phyloP scores from a whole-genome alignment of 2,329 filamentous ascomycete species.

The Lasiodiplodia gonubiensis region DNA sequence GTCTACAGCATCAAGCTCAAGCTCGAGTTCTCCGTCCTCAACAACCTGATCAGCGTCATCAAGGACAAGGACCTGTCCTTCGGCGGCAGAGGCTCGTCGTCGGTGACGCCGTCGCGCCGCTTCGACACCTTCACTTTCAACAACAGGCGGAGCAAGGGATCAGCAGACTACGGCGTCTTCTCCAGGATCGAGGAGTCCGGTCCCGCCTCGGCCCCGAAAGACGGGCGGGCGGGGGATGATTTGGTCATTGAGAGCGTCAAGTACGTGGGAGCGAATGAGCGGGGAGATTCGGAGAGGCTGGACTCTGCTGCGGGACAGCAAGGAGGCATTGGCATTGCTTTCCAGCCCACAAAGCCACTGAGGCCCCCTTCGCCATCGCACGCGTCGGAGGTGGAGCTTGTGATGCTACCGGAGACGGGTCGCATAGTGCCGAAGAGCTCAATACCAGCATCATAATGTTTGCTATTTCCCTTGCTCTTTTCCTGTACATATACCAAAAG shows the following conservation, averaged over 20 bases:
- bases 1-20: slow-evolving; percentile 58
- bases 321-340: neutral
- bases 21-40: slow-evolving; percentile 62
- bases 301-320: neutral
- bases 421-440: neutral
- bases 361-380: neutral
- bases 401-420: neutral
- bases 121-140: slow-evolving; percentile 6
- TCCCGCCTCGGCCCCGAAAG: neutral
- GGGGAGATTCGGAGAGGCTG: neutral
- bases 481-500: neutral
- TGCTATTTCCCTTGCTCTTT: neutral
- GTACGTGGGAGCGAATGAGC: neutral
- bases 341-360: neutral
- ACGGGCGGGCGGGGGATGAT: neutral
- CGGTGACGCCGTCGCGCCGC: neutral
- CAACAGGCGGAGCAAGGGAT: slow-evolving; percentile 4
- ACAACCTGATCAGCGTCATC: slow-evolving; percentile 49
- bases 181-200: neutral
- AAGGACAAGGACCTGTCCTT: slow-evolving; percentile 13
- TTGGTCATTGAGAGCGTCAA: neutral
- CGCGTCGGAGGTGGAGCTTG: slow-evolving; percentile 3
- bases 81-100: slow-evolving; percentile 3
- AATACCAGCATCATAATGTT: neutral
- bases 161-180: neutral